Conservation (phyloP, 768 basidiomycete genomes). For the Calvatia gigantea region DNA sequence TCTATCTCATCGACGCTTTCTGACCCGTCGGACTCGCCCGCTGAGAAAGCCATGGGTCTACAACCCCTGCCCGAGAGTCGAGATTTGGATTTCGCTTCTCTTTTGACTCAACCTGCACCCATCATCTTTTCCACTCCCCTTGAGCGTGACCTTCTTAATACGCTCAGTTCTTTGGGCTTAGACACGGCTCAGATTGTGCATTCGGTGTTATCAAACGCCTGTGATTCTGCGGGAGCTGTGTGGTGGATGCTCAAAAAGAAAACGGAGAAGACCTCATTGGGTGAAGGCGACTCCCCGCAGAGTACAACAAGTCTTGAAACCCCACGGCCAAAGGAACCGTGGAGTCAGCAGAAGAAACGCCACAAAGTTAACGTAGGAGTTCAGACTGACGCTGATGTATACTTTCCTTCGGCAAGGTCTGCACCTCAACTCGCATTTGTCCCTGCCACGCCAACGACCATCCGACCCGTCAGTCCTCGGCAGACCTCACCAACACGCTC, state of each 20-base stretch:
- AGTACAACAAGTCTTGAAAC: conserved; percentile 17
- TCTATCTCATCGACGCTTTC: conserved; percentile 89
- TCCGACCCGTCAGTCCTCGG: conserved; percentile 48
- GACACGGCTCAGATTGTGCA: conserved; percentile 96
- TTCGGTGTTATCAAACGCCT: conserved; percentile 87
- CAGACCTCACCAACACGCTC: conserved; percentile 42
- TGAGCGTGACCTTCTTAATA: conserved; percentile 78
- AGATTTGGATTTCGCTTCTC: conserved; percentile 56
- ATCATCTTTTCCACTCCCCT: conserved; percentile 84
- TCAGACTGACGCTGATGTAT: conserved; percentile 40
- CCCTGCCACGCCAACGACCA: conserved; percentile 70
- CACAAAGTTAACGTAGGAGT: conserved; percentile 32
- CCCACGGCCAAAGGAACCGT: conserved; percentile 10
- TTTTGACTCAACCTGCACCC: conserved; percentile 64
- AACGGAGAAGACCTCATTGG: conserved; percentile 53
- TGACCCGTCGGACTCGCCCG: conserved; percentile 48
- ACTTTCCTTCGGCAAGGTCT: conserved; percentile 12
- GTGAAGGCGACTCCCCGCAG: conserved; percentile 24
- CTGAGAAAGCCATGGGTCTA: conserved; percentile 40
- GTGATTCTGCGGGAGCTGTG: conserved; percentile 83
- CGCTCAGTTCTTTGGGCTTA: conserved; percentile 73
- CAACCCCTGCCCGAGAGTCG: conserved; percentile 36
- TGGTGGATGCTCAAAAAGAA: conserved; percentile 97
- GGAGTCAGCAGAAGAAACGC: conserved; percentile 29
- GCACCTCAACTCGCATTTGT: conserved; percentile 69